These are phyloP conservation scores for Clonostachys byssicola DNA, from an alignment of 2,329 filamentous ascomycete species.

Conservation along the genomic window DNA sequence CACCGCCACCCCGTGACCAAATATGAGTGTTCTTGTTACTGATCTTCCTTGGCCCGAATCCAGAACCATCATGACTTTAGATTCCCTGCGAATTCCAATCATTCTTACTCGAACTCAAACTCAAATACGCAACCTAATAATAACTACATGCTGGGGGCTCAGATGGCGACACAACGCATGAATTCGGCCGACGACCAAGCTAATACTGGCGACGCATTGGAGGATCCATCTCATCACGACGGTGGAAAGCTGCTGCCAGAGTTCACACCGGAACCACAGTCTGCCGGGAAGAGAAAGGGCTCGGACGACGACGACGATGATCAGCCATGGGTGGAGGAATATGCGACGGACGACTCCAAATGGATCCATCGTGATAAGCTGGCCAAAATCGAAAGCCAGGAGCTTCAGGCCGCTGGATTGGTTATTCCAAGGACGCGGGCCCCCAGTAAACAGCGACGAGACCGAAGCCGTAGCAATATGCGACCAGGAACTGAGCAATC, in stretches of 20 bases:
- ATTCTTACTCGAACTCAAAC: background rate
- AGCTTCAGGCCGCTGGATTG: constrained; percentile 76
- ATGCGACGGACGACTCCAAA: constrained; percentile 57
- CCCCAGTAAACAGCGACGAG: constrained; percentile 40
- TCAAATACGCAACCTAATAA: background rate
- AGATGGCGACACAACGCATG: constrained; percentile 25
- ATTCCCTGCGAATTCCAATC: background rate
- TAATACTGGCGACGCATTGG: too few species aligned
- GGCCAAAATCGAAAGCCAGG: constrained; percentile 74
- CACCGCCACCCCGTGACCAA: too few species aligned
- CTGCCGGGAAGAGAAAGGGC: constrained; percentile 8
- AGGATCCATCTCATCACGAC: constrained; percentile 5
- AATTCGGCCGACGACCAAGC: constrained; percentile 25
- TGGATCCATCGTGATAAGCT: constrained; percentile 88
- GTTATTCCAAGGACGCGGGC: constrained; percentile 50
- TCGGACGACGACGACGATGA: constrained; percentile 14
- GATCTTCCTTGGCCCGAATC: too few species aligned
- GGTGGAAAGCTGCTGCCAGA: constrained; percentile 12
- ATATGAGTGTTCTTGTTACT: too few species aligned
- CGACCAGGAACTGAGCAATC: constrained; percentile 22
- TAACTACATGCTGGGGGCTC: background rate
- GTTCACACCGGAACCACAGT: constrained; percentile 13
- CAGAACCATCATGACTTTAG: constrained; percentile 11
- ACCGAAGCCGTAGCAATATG: constrained; percentile 27
- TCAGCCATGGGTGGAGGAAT: constrained; percentile 14